phyloP scores from a whole-genome alignment of 805 yeast species.

The Hanseniaspora lindneri region DNA sequence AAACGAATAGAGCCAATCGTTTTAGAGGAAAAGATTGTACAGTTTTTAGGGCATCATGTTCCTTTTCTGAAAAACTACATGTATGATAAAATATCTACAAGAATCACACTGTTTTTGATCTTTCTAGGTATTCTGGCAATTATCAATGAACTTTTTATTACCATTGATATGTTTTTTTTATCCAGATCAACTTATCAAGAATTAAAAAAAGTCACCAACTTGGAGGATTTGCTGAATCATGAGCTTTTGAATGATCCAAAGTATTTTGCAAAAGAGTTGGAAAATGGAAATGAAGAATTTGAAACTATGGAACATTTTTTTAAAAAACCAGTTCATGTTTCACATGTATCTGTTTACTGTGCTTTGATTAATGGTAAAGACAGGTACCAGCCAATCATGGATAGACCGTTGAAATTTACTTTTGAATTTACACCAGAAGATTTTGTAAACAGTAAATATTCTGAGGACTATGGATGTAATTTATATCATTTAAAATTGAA shows the following conservation, averaged over 20 bases:
- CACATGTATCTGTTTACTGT: slow-evolving; percentile 51
- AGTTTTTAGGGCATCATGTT: neutral
- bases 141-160: slow-evolving; percentile 27
- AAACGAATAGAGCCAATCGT: neutral
- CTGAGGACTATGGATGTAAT: slow-evolving; percentile 61
- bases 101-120: slow-evolving; percentile 27
- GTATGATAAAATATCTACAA: slow-evolving; percentile 26
- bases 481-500: slow-evolving; percentile 50
- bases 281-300: slow-evolving; percentile 28
- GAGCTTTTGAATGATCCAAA: slow-evolving; percentile 26
- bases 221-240: slow-evolving; percentile 26
- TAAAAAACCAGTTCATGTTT: slow-evolving; percentile 70
- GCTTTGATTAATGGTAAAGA: slow-evolving; percentile 28
- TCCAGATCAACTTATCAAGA: slow-evolving; percentile 28
- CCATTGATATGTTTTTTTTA: slow-evolving; percentile 27
- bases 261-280: slow-evolving; percentile 27
- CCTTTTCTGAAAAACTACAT: slow-evolving; percentile 18
- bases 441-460: slow-evolving; percentile 39
- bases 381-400: slow-evolving; percentile 20
- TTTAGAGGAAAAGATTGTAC: slow-evolving; percentile 4
- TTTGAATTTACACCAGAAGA: slow-evolving; percentile 77
- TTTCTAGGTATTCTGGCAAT: slow-evolving; percentile 27
- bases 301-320: slow-evolving; percentile 45
- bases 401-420: slow-evolving; percentile 43
- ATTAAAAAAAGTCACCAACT: slow-evolving; percentile 25